Evolutionary conservation across 129 eudicot genomes (phyloP).

Genomic region (Escallonia herrerae): DNA sequence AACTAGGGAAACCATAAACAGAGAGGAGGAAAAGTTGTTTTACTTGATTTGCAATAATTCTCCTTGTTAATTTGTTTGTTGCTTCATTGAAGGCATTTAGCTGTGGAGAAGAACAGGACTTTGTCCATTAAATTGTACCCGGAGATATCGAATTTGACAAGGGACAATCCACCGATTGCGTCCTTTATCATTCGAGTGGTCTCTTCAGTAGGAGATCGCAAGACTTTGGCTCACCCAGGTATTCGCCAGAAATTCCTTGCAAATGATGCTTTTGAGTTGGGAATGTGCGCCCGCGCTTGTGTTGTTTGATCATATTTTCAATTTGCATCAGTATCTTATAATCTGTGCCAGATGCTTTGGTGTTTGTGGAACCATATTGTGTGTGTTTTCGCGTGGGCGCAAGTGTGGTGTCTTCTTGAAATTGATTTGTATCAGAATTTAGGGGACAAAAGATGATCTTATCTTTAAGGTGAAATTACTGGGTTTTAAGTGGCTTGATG

Average conservation of each 20-base stretch:
- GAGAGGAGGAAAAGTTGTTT: neutral
- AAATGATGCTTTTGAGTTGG: too few species aligned
- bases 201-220: slow-evolving; percentile 67
- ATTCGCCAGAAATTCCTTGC: neutral
- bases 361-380: too few species aligned
- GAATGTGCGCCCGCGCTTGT: neutral
- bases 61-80: too few species aligned
- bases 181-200: slow-evolving; percentile 73
- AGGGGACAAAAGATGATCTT: too few species aligned
- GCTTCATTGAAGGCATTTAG: slow-evolving; percentile 61
- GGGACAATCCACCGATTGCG: slow-evolving; percentile 84
- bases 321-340: neutral
- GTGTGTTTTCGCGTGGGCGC: too few species aligned
- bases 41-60: neutral
- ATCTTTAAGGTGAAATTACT: too few species aligned
- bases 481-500: too few species aligned
- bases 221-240: slow-evolving; percentile 89
- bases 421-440: too few species aligned
- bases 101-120: slow-evolving; percentile 70
- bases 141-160: slow-evolving; percentile 56
- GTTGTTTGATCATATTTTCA: neutral
- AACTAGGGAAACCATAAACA: too few species aligned
- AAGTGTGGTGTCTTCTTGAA: too few species aligned
- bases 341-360: too few species aligned
- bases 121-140: slow-evolving; percentile 71